Evolutionary conservation across 352 stramenopile species (phyloP).

Genomic region (Thalassiosira allenii): DNA sequence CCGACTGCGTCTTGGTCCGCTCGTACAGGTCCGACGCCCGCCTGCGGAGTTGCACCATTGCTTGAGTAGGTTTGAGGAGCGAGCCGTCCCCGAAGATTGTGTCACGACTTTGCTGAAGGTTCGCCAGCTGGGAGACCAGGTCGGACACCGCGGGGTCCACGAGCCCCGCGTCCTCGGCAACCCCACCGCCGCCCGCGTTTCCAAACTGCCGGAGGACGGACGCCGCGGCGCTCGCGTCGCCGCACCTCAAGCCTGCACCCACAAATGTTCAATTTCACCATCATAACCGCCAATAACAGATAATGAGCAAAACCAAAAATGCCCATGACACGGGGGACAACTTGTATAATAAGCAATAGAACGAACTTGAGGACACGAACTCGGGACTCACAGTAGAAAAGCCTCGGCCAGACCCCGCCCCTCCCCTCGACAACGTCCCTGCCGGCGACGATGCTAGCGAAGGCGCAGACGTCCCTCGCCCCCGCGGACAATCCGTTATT

Average conservation of each 20-base stretch:
- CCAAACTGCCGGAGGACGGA: constrained; percentile 48
- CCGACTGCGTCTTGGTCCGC: constrained; percentile 51
- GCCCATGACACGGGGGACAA: background rate
- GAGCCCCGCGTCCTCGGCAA: constrained; percentile 11
- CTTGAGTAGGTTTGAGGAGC: constrained; percentile 33
- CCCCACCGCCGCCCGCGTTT: constrained; percentile 7
- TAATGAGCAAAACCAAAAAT: background rate
- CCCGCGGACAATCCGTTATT: constrained; percentile 2
- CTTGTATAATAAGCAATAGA: background rate
- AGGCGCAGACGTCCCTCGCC: constrained; percentile 39
- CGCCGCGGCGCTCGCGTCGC: constrained; percentile 65
- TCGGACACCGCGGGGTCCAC: constrained; percentile 47
- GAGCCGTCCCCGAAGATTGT: constrained; percentile 50
- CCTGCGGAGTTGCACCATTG: constrained; percentile 34
- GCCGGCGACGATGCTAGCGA: constrained; percentile 32
- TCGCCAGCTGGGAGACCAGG: constrained; percentile 39
- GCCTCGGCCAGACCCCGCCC: constrained; percentile 39
- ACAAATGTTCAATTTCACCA: background rate
- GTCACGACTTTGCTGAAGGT: constrained; percentile 41
- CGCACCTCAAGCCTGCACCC: constrained; percentile 64
- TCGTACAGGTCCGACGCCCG: constrained; percentile 63
- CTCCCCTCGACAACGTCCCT: constrained; percentile 25
- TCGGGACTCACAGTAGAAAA: constrained; percentile 54
- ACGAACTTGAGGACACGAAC: background rate
- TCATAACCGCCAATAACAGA: background rate